phyloP scores from a whole-genome alignment of 139 green algal genomes.

The Asterochloris erici region DNA sequence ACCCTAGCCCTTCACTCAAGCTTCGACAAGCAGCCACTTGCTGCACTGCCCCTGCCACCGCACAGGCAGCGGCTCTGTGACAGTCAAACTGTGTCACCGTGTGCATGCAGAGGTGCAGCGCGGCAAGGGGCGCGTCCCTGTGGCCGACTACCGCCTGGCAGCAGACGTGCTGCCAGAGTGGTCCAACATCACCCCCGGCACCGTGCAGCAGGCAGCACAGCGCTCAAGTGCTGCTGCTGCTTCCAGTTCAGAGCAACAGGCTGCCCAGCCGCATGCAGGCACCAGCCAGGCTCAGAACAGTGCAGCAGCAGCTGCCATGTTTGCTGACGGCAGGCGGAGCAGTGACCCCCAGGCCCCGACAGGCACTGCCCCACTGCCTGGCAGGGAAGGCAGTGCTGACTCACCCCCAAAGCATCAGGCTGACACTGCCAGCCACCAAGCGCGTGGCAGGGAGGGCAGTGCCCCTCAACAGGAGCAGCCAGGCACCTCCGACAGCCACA shows the following conservation, averaged over 20 bases:
- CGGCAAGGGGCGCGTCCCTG: slow-evolving; percentile 69
- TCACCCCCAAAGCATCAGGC: background rate
- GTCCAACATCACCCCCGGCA: background rate
- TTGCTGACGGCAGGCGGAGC: background rate
- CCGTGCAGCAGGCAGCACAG: background rate
- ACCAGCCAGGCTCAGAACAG: background rate
- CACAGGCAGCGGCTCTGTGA: background rate
- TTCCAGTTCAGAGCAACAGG: background rate
- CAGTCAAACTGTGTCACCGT: background rate
- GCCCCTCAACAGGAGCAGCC: background rate
- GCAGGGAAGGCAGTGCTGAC: background rate
- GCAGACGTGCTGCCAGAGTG: slow-evolving; percentile 13
- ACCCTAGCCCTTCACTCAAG: too few relatives aligned
- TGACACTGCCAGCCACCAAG: background rate
- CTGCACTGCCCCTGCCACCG: background rate
- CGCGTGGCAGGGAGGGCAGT: background rate
- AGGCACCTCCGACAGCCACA: background rate
- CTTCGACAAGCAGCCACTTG: background rate
- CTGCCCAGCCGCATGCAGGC: background rate
- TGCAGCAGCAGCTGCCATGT: background rate
- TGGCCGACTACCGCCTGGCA: slow-evolving; percentile 77
- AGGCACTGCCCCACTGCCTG: too few relatives aligned
- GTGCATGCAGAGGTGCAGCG: slow-evolving; percentile 39
- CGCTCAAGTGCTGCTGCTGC: background rate
- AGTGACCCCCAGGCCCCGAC: background rate